Evolutionary conservation across 257 asterid species (phyloP), one percentile per base, ranked within the genome.

Genomic region (Lavandula angustifolia): DNA sequence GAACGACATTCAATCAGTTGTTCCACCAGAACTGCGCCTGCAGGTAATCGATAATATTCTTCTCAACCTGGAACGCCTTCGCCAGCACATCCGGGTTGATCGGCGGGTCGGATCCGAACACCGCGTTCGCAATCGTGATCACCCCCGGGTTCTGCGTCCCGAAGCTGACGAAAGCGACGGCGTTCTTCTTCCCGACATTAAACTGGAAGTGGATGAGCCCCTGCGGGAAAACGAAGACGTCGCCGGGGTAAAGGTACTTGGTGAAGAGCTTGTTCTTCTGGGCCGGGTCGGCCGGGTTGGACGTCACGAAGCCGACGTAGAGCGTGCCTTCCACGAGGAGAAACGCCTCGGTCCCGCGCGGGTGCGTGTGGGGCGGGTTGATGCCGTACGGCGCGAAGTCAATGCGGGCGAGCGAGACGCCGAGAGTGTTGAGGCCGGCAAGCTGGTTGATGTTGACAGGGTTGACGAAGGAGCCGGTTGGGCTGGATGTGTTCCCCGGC

Each of bases 361-460:
- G 82, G 37, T 77, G 82, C 0, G 54, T 22, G 54, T 77, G 81
- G 32, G 81, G 81, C 0, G 81, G 69, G 43, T 68, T 74, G 5
- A 72, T 68, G 34, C 81, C 81, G 1, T 57, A 7, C 0, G 68
- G 76, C n/a, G 40, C 70, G 4, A 62, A 50, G 59, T 76, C 81
- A 3, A 72, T 38, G 0, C 78, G 75, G 12, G 68, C 73, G 1
- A 73, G 5, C 2, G 76, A 73, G 2, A 77, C 67, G 31, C 79
- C 71, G 0, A 68, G 74, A 10, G 82, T 64, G 73, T 77, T 77
- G 56, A 77, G 74, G 7, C 79, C 82, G 9, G 71, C 52, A 1
- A 77, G 22, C 18, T 63, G 61, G 61, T 48, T 42, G 0, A 64
- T 61, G 1, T 63, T 63, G 2, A 55, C 66, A 5, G 57, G 37